Base-by-base conservation (phyloP, 208 protist species). In the Acanthamoeba sp. region DNA sequence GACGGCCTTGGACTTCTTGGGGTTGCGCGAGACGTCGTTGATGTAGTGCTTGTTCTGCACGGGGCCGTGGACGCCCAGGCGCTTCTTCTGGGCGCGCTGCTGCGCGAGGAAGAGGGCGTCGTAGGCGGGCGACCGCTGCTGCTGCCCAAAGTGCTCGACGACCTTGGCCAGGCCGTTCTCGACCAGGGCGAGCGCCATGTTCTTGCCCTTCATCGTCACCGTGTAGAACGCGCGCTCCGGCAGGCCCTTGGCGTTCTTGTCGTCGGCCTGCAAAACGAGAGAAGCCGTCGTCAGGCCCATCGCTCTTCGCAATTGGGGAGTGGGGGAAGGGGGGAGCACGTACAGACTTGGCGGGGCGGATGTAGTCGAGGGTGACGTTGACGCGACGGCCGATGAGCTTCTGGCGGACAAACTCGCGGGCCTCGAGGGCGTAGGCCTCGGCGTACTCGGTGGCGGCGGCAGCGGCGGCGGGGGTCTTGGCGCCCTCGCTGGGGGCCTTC, bases 381-480 rank as follows among this genome's bases (percentile, higher is more conserved):
- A 96, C 96, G 87, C 96, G 95, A 66, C 95, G 66, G 48, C 96
- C 96, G 48, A 98, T 96, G 42, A 97, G 76, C 32, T 87, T 66
- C 52, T 89, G 92, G 69, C 97, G 94, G 9, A 97, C 66, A 57
- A 95, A 95, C 95, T 97, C 97, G 40, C 95, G 84, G 24, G 97
- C 96, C 85, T 98, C 97, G 36, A 42, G 95, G 29, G 95, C 84
- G 45, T 82, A 97, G 29, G 96, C 80, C 80, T 96, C 95, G 57
- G 95, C 64, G 78, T 20, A 29, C 42, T 85, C 42, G 42, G 45
- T 24, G 45, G 45, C 16, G 34, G 9, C 71, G 71, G 71, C 59
- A 0, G 3, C 16, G 59, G 59, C 59, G 12, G 59, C 59, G 5
- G n/a, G 59, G 59, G 59, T 34, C 59, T 66, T 66, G n/a, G 59